phyloP scores from a whole-genome alignment of 2,329 filamentous ascomycete species.

The Penicillium psychrosexuale region DNA sequence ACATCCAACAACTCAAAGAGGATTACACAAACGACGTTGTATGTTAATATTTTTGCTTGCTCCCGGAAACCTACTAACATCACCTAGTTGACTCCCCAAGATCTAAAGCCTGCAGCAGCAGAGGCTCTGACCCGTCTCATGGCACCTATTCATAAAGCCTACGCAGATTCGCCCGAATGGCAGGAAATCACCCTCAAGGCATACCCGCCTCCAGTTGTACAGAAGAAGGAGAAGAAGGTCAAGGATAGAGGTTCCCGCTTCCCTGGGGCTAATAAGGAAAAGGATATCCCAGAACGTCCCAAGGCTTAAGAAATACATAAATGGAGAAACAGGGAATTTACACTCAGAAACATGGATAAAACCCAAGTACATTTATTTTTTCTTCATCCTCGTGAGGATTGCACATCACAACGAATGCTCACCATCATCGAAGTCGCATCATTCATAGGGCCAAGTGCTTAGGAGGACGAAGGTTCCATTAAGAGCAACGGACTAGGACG shows the following conservation, averaged over 20 bases:
- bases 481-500: too few species aligned
- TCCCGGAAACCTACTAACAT: slow-evolving; percentile 3
- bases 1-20: slow-evolving; percentile 70
- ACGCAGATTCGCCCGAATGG: slow-evolving; percentile 71
- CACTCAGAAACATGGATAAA: too few species aligned
- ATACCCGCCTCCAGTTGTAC: slow-evolving; percentile 67
- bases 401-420: too few species aligned
- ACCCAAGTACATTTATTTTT: too few species aligned
- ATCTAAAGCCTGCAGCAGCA: slow-evolving; percentile 79
- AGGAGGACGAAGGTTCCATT: too few species aligned
- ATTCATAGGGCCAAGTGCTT: too few species aligned
- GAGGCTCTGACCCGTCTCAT: slow-evolving; percentile 70
- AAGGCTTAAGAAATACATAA: not conserved
- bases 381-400: too few species aligned
- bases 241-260: slow-evolving; percentile 72
- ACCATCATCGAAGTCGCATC: too few species aligned
- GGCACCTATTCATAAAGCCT: slow-evolving; percentile 72
- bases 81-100: slow-evolving; percentile 72
- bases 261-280: slow-evolving; percentile 14
- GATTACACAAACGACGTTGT: slow-evolving; percentile 79
- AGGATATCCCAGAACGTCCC: not conserved
- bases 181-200: slow-evolving; percentile 72
- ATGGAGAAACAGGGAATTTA: not conserved
- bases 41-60: slow-evolving; percentile 37
- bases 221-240: slow-evolving; percentile 69